A percentile compares a stretch with the other conserved stretches of the same genome.
phyloP scores from a whole-genome alignment of 495 filamentous ascomycete species.

The Penicillium soppii region DNA sequence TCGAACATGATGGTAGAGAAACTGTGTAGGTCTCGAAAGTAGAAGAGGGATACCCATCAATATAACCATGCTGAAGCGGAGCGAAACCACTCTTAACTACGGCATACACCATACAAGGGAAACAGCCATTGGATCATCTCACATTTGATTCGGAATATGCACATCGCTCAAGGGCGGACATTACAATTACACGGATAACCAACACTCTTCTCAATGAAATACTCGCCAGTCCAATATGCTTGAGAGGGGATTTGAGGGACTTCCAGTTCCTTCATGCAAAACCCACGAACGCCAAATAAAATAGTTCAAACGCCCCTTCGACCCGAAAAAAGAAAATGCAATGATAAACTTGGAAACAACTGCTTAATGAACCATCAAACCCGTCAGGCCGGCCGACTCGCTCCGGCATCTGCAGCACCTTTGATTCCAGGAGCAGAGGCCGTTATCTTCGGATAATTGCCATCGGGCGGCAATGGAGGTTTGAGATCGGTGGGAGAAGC shows the following conservation, averaged over 20 bases:
- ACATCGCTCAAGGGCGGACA: conserved; percentile 20
- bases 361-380: not conserved
- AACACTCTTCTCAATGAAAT: conserved; percentile 16
- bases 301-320: conserved; percentile 6
- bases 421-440: conserved; percentile 17
- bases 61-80: too few species aligned
- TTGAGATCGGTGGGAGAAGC: conserved; percentile 35
- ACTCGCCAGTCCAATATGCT: conserved; percentile 20
- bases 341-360: not conserved
- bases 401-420: conserved; percentile 29
- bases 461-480: conserved; percentile 29
- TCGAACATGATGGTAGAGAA: too few species aligned
- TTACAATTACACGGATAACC: conserved; percentile 23
- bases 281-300: conserved; percentile 13
- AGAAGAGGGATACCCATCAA: too few species aligned
- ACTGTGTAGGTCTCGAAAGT: too few species aligned
- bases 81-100: too few species aligned
- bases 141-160: conserved; percentile 17
- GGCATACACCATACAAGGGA: too few species aligned
- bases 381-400: conserved; percentile 38
- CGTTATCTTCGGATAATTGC: conserved; percentile 25
- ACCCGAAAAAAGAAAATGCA: conserved; percentile 11
- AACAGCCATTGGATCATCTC: conserved; percentile 5
- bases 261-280: conserved; percentile 22
- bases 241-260: conserved; percentile 26